Base-by-base conservation (phyloP, 2,329 filamentous ascomycete species). In the Colletotrichum paranaense region DNA sequence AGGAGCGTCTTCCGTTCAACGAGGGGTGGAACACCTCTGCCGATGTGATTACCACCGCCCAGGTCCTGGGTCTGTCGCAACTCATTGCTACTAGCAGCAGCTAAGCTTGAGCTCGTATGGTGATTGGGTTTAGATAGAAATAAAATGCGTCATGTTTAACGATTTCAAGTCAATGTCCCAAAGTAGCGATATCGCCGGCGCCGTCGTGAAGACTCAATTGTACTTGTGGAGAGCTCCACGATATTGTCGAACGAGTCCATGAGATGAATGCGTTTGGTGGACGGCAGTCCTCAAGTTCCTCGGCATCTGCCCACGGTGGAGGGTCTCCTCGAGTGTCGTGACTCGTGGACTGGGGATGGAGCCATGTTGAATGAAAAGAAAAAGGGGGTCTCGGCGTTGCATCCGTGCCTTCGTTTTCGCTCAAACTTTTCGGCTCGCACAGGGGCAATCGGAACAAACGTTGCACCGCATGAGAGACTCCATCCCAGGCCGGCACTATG, bases 1-100 rank as follows among this genome's bases (percentile, higher is more conserved):
- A 74, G 30, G 72, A 74, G 68, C 68, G 72, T 12, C 57, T 74
- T 52, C 72, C 72, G 7, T 74, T 71, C 62, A 38, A 58, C 16
- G 67, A 74, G 53, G 72, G 72, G 1, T 74, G 70, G 67, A 55
- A 14, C 7, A 73, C 60, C 4, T 70, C 67, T 4, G 32, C 32
- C 2, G 55, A 56, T 16, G 38, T 28, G 1, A 73, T 73, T 11
- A 73, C 67, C 14, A 65, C 60, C 8, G 60, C 60, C 9, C n/a
- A 73, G 60, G 70, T 73, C 32, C 30, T 73, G n/a, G 60, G 53
- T 12, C 55, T 73, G 46, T 70, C 70, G 55, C 60, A 65, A 49
- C 60, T 35, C 11, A 73, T 73, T 32, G 70, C 60, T n/a, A 52
- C 70, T 12, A 70, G 70, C 55, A 60, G 62, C 53, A 66, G 32